Conservation (phyloP, 176 grass and related monocot genomes). For the Oryza glumipatula region DNA sequence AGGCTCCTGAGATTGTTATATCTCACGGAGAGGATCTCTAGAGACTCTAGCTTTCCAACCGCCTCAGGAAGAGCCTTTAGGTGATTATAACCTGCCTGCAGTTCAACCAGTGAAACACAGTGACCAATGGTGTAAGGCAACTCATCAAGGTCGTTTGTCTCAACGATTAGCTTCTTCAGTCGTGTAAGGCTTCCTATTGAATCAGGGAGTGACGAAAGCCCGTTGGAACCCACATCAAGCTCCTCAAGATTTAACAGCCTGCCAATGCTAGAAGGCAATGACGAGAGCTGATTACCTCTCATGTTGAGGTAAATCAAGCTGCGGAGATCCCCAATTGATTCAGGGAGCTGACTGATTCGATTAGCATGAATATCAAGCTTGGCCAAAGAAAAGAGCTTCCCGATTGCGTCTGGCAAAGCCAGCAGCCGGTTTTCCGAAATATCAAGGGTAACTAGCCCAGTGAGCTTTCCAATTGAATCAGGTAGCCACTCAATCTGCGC, state of each 20-base stretch:
- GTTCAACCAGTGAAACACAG: constrained; percentile 75
- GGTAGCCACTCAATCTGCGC: constrained; percentile 94
- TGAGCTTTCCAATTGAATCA: constrained; percentile 94
- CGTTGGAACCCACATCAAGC: constrained; percentile 78
- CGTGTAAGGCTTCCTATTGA: constrained; percentile 67
- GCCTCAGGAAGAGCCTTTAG: constrained; percentile 95
- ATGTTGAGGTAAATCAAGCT: constrained; percentile 73
- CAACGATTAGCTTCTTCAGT: constrained; percentile 78
- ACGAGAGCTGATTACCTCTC: constrained; percentile 79
- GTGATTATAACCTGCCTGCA: constrained; percentile 84
- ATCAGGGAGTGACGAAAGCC: constrained; percentile 74
- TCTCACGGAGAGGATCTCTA: constrained; percentile 85
- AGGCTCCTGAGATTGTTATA: constrained; percentile 93
- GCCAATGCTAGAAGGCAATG: constrained; percentile 68
- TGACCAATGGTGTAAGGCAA: constrained; percentile 89
- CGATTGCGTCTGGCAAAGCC: constrained; percentile 70
- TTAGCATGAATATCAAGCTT: constrained; percentile 88
- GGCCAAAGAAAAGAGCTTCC: constrained; percentile 81
- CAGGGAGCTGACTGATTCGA: constrained; percentile 68
- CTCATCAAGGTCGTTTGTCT: constrained; percentile 90
- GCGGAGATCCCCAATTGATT: constrained; percentile 71
- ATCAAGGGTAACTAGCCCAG: constrained; percentile 75
- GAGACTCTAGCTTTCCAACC: constrained; percentile 80
- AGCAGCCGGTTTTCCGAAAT: constrained; percentile 78
- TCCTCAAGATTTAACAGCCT: constrained; percentile 86